These are phyloP conservation scores for Capsicum chinense DNA, from an alignment of 257 asterid species.

Conservation along the genomic window DNA sequence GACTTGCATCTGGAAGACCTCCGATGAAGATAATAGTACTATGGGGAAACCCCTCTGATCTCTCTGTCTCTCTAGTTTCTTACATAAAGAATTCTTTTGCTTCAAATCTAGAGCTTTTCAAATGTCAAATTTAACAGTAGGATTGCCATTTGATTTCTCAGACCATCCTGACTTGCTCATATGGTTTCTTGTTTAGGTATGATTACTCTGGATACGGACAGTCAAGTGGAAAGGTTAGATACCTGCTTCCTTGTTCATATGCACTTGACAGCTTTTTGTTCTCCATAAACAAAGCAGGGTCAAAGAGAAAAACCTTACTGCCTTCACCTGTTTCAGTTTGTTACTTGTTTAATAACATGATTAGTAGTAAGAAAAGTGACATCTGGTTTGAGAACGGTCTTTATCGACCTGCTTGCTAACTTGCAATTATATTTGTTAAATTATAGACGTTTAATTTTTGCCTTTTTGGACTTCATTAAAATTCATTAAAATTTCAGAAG, in stretches of 20 bases:
- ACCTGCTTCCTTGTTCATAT: constrained; percentile 23
- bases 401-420: neutral
- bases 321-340: constrained; percentile 3
- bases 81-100: neutral
- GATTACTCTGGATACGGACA: constrained; percentile 99
- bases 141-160: constrained; percentile 17
- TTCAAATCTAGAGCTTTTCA: neutral
- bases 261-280: constrained; percentile 14
- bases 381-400: neutral
- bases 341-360: neutral
- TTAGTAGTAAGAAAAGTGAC: neutral
- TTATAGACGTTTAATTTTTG: neutral
- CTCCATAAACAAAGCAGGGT: neutral
- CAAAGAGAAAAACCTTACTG: neutral
- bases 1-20: neutral
- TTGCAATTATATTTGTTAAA: neutral
- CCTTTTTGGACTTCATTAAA: constrained; percentile 18
- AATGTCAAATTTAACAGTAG: neutral
- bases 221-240: constrained; percentile 96
- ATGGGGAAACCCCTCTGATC: neutral
- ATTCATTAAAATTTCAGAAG: neutral
- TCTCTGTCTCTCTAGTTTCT: neutral
- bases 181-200: constrained; percentile 55
- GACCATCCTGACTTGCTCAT: constrained; percentile 36
- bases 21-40: neutral